Evolutionary conservation across 1,284 basidiomycete genomes (phyloP).

Genomic region (Cryptococcus wingfieldii): DNA sequence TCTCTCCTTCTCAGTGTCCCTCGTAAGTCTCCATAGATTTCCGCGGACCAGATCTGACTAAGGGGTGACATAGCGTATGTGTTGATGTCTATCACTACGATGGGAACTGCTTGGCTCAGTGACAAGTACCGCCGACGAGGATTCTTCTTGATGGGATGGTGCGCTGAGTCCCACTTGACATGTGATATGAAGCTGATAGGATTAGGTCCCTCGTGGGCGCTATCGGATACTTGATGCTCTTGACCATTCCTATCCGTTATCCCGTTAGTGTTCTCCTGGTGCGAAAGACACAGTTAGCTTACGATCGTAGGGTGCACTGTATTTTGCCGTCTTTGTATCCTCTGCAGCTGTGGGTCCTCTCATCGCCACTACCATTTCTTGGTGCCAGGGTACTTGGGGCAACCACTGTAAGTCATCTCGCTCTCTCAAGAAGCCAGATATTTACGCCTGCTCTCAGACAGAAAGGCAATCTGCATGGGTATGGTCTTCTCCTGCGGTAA

Average conservation of each 20-base stretch:
- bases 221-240: constrained; percentile 50
- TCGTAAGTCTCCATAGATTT: constrained; percentile 1
- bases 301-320: constrained; percentile 41
- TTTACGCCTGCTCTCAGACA: constrained; percentile 23
- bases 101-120: constrained; percentile 45
- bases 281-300: not conserved
- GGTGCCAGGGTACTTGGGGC: constrained; percentile 49
- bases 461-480: constrained; percentile 50
- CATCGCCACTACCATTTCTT: constrained; percentile 51
- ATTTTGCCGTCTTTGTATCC: constrained; percentile 51
- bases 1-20: constrained; percentile 49
- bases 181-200: constrained; percentile 42
- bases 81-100: constrained; percentile 51
- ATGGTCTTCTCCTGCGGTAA: constrained; percentile 53
- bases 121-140: constrained; percentile 48
- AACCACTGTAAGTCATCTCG: constrained; percentile 35
- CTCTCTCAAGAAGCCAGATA: not conserved
- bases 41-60: not conserved
- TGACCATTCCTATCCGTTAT: constrained; percentile 35
- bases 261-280: constrained; percentile 1
- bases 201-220: constrained; percentile 35
- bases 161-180: not conserved
- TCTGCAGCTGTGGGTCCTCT: constrained; percentile 47
- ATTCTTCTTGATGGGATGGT: constrained; percentile 51
- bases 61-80: constrained; percentile 47